Conservation (phyloP, 306 rosid genomes). For the Lagenaria siceraria region DNA sequence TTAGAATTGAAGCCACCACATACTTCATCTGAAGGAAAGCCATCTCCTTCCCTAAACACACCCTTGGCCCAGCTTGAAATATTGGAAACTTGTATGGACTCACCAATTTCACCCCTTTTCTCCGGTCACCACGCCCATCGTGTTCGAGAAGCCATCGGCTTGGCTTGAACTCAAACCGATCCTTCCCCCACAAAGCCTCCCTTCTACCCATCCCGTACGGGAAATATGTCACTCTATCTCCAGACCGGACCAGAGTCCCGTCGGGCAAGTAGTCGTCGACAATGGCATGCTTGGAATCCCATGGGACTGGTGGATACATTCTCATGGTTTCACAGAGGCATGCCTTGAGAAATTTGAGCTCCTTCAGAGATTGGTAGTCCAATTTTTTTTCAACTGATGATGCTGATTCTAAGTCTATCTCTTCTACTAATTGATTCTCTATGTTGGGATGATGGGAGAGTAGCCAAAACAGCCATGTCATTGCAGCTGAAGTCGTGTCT, state of each 20-base stretch:
- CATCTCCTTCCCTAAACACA: conserved; percentile 84
- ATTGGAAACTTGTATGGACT: conserved; percentile 52
- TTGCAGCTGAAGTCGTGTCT: conserved; percentile 83
- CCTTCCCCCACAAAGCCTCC: conserved; percentile 74
- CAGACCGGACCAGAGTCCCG: conserved; percentile 41
- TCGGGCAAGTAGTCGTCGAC: conserved; percentile 55
- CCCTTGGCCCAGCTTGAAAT: conserved; percentile 92
- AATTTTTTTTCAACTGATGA: neutral
- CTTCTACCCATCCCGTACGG: conserved; percentile 94
- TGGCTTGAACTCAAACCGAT: conserved; percentile 60
- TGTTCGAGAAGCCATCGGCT: conserved; percentile 56
- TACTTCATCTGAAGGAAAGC: conserved; percentile 76
- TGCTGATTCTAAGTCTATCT: conserved; percentile 10
- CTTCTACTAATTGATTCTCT: conserved; percentile 36
- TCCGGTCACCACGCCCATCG: neutral
- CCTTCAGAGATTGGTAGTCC: conserved; percentile 32
- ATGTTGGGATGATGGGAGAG: conserved; percentile 29
- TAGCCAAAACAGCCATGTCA: conserved; percentile 91
- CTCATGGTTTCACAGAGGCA: conserved; percentile 80
- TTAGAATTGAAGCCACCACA: conserved; percentile 51
- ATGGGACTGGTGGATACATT: conserved; percentile 74
- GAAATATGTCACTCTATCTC: conserved; percentile 78
- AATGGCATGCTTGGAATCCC: conserved; percentile 87
- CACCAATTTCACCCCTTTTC: conserved; percentile 26
- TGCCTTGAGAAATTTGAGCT: conserved; percentile 45